These are phyloP conservation scores for Williopsis jadinii DNA, from an alignment of 1,139 yeast species.

Conservation along the genomic window DNA sequence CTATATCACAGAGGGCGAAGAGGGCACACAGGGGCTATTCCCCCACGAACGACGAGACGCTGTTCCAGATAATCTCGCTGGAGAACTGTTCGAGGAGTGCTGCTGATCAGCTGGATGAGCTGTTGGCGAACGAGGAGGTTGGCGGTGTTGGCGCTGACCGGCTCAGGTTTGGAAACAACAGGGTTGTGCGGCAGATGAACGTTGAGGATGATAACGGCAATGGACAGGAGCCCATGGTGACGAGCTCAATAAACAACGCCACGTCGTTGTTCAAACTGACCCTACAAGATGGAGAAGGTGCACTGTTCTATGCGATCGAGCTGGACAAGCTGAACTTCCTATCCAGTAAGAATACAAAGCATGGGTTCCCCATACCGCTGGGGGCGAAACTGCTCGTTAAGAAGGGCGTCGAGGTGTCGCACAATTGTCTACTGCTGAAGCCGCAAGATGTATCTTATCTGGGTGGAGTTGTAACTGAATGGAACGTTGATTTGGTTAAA, in stretches of 20 bases:
- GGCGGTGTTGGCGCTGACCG: constrained; percentile 23
- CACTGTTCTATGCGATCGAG: constrained; percentile 28
- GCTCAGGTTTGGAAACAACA: constrained; percentile 13
- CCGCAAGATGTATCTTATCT: constrained; percentile 15
- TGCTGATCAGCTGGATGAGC: constrained; percentile 23
- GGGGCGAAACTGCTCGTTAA: constrained; percentile 29
- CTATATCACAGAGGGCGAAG: constrained; percentile 5
- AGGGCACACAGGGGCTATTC: constrained; percentile 4
- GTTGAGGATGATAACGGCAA: constrained; percentile 9
- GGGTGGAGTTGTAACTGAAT: constrained; percentile 29
- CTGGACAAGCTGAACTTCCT: constrained; percentile 23
- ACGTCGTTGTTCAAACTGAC: constrained; percentile 24
- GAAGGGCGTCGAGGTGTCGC: constrained; percentile 15
- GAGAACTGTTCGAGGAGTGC: constrained; percentile 25
- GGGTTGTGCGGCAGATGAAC: constrained; percentile 17
- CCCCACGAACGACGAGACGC: constrained; percentile 7
- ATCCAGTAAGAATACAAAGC: constrained; percentile 15
- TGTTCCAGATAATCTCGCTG: constrained; percentile 29
- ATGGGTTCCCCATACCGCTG: constrained; percentile 27
- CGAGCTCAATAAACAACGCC: constrained; percentile 7
- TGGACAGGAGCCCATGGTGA: not conserved
- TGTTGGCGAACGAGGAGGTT: constrained; percentile 20
- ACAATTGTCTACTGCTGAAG: constrained; percentile 22
- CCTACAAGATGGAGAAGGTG: constrained; percentile 29
- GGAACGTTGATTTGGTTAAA: constrained; percentile 25